phyloP scores from a whole-genome alignment of 108 stramenopile genomes.

The Pseudonitzschia delicatissima region DNA sequence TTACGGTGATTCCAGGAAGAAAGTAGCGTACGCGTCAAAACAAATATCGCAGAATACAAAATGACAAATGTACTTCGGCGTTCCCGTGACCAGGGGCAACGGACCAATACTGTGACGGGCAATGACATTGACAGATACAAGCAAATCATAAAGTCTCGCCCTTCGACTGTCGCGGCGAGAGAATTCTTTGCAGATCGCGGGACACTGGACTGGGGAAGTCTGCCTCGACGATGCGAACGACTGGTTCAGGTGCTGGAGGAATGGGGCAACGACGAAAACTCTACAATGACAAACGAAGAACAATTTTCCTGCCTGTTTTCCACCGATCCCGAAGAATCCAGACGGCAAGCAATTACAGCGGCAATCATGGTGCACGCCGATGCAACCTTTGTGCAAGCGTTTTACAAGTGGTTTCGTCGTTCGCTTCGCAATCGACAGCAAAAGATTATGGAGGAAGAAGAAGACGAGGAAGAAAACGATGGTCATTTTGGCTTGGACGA shows the following conservation, averaged over 20 bases:
- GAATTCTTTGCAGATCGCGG: conserved; percentile 33
- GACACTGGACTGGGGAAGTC: conserved; percentile 29
- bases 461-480: conserved; percentile 20
- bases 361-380: conserved; percentile 51
- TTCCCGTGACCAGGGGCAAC: not conserved
- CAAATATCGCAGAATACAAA: not conserved
- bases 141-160: conserved; percentile 11
- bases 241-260: conserved; percentile 20
- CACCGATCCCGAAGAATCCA: conserved; percentile 43
- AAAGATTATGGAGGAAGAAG: conserved; percentile 35
- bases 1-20: too few relatives aligned
- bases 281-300: not conserved
- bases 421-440: conserved; percentile 40
- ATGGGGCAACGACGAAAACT: conserved; percentile 14
- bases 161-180: conserved; percentile 33
- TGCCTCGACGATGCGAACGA: conserved; percentile 36
- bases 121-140: not conserved
- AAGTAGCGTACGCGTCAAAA: too few relatives aligned
- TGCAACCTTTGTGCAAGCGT: conserved; percentile 35
- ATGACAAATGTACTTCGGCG: not conserved
- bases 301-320: conserved; percentile 24
- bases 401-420: conserved; percentile 43
- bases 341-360: conserved; percentile 52
- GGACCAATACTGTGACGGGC: not conserved
- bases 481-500: not conserved